Percentiles rank a stretch among this genome's conserved stretches.
These are phyloP conservation scores for Hemileccinum impolitum DNA, from an alignment of 768 basidiomycete genomes.

Conservation along the genomic window DNA sequence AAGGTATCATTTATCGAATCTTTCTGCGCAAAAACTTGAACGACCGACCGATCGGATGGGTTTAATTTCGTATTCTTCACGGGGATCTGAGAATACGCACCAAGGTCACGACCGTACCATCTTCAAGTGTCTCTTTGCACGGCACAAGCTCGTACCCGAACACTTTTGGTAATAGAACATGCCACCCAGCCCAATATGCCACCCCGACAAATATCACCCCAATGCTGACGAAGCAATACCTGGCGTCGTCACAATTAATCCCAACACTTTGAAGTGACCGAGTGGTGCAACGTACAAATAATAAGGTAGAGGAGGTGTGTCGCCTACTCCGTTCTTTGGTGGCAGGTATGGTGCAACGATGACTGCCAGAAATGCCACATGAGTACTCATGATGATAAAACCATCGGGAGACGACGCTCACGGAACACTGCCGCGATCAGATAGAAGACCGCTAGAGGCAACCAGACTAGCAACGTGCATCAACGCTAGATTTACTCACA, in stretches of 20 bases:
- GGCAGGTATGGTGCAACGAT: conserved; percentile 53
- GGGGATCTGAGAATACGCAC: conserved; percentile 30
- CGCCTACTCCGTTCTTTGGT: conserved; percentile 52
- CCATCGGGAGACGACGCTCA: conserved; percentile 25
- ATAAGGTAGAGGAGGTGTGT: conserved; percentile 59
- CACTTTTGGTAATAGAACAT: conserved; percentile 44
- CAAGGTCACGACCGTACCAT: conserved; percentile 53
- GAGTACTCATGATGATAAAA: conserved; percentile 33
- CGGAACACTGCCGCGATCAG: conserved; percentile 49
- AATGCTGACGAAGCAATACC: conserved; percentile 55
- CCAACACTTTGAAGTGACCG: background rate
- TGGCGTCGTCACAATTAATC: conserved; percentile 20
- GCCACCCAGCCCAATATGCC: conserved; percentile 55
- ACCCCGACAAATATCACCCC: conserved; percentile 44
- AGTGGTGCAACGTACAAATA: conserved; percentile 38
- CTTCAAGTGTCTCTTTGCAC: conserved; percentile 44
- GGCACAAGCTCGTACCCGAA: conserved; percentile 48
- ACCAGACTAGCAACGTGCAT: conserved; percentile 41
- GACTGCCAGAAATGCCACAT: conserved; percentile 29
- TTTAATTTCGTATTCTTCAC: no score
- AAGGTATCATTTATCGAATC: no score
- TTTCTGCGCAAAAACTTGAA: no score
- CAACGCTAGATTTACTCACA: background rate
- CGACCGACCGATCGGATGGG: no score
- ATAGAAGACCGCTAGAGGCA: conserved; percentile 53